Conservation (phyloP, 2,329 filamentous ascomycete species). For the Sphaerulina vaccinii region DNA sequence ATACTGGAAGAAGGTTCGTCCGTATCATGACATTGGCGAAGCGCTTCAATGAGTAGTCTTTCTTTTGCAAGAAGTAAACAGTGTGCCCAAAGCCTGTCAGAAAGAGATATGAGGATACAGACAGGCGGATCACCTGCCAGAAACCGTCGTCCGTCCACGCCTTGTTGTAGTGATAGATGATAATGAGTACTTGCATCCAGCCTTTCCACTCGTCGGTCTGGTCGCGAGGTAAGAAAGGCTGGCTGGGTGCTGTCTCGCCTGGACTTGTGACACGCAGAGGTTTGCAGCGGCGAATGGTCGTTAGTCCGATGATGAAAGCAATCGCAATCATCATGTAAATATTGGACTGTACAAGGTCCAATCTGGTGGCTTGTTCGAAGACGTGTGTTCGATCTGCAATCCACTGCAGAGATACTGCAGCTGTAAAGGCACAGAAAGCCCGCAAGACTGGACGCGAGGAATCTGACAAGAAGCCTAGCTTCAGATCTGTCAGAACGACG, state of each 20-base stretch:
- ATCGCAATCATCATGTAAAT: constrained; percentile 33
- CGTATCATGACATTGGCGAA: constrained; percentile 56
- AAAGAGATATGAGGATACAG: constrained; percentile 61
- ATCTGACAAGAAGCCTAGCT: constrained; percentile 13
- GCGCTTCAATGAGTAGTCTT: constrained; percentile 57
- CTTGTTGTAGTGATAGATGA: constrained; percentile 60
- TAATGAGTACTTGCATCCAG: constrained; percentile 58
- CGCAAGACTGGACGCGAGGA: constrained; percentile 10
- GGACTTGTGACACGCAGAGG: constrained; percentile 8
- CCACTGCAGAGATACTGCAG: constrained; percentile 39
- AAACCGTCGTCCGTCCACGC: constrained; percentile 52
- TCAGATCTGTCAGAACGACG: constrained; percentile 17
- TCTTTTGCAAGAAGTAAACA: constrained; percentile 56
- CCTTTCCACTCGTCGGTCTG: constrained; percentile 67
- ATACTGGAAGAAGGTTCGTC: constrained; percentile 56
- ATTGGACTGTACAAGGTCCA: constrained; percentile 36
- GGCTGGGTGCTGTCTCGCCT: constrained; percentile 24
- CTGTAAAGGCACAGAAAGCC: constrained; percentile 17
- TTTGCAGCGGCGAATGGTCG: constrained; percentile 18
- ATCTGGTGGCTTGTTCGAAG: constrained; percentile 54
- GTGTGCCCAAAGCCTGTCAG: constrained; percentile 63
- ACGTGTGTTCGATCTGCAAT: constrained; percentile 55
- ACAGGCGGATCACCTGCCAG: constrained; percentile 56
- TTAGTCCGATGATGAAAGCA: constrained; percentile 35
- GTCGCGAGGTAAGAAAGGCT: constrained; percentile 52